Evolutionary conservation across 2,329 filamentous ascomycete genomes (phyloP), one percentile per base, ranked within the genome.

Genomic region (Fusarium udum): DNA sequence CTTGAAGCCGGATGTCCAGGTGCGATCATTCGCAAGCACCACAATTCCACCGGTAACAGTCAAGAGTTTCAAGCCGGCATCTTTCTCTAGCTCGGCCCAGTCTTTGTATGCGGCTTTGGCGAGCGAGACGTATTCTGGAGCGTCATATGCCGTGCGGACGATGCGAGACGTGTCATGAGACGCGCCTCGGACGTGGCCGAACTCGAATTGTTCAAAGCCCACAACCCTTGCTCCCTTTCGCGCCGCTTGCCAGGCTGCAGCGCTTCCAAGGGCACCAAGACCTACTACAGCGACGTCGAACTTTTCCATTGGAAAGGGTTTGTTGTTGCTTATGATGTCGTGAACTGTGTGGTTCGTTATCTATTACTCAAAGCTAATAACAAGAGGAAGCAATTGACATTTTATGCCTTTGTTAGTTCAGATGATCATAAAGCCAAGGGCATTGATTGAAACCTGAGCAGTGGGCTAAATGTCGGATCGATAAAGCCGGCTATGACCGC

Each of bases 91-190:
- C 3, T 63, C 52, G 3, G 42, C 52, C 61, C 61, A 63, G 28
- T 63, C 61, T 36, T 59, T 59, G 7, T 59, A 63, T 0, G 60
- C 60, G 3, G 60, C 60, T 34, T 63, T 63, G 18, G 60, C 60
- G 1, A 63, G 60, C 4, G 60, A 13, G 10, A 63, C 60, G 12
- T 63, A 63, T 48, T 63, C 52, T 10, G 60, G 52, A 28, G 60
- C 52, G 26, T 63, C 60, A 3, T 63, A 63, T 22, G 60, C 60
- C 3, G 60, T 63, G 5, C 60, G 52, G 4, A 63, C 60, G 12
- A 62, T 62, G 12, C 60, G 60, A 28, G 60, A 62, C 2, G 60
- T 62, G 42, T 62, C 60, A n/a, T 62, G 60, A 14, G 60, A 63
- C 13, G 60, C 60, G 5, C 60, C 60, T 3, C 60, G 60, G 28